Evolutionary conservation across 1,139 yeast genomes (phyloP), one percentile per base, ranked within the genome.

Genomic region (Magnusiomyces suaveolens): DNA sequence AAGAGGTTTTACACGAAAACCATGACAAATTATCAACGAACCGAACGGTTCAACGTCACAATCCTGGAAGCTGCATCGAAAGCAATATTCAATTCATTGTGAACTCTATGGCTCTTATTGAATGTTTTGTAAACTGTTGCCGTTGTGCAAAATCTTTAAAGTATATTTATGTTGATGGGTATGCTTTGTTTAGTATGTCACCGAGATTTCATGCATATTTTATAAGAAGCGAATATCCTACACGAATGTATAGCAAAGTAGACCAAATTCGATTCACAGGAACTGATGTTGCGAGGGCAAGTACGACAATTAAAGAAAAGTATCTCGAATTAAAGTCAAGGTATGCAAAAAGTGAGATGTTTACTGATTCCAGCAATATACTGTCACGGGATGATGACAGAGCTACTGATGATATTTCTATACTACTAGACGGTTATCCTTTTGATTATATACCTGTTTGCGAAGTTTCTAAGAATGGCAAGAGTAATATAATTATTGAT

Each of bases 121-220:
- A 46, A 18, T 26, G 36, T 16, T 46, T 46, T 32, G 39, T 46
- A 2, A 12, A 26, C 12, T 18, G 25, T 20, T 26, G 36, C n/a
- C 8, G 10, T 29, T 16, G 49, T 6, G 12, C 2, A 16, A 46
- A 14, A 14, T 3, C 18, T 2, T 23, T 46, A 2, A 26, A 29
- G 29, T 46, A 46, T 20, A 18, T 46, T 26, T 29, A n/a, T 8
- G 39, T 46, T 16, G 49, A 46, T 29, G 49, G 49, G 2, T 46
- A 16, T 29, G 49, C 49, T n/a, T 32, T 46, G 8, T 46, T 29
- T 16, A 32, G 16, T 10, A 16, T 32, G 3, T 46, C 49, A 2
- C 49, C 49, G 3, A 26, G 49, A 46, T 46, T 46, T 32, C 49
- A 32, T 18, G 18, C 38, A 29, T 46, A 29, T 32, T 46, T 46